Base-by-base conservation (phyloP, 306 rosid genomes). In the Chamaecrista fasciculata region DNA sequence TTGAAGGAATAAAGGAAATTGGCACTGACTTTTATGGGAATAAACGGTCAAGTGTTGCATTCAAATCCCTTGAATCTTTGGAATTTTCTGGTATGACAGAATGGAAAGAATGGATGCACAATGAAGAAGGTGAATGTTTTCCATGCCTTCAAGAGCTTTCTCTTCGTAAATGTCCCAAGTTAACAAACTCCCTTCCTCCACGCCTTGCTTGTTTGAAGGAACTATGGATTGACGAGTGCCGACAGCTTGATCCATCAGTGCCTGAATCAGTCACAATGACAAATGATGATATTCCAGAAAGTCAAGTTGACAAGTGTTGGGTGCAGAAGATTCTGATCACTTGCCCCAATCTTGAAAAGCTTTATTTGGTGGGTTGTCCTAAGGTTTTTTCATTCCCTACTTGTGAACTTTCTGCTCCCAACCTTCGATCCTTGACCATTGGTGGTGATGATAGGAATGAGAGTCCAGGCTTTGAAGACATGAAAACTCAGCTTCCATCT, bases 71-170 rank as follows among this genome's bases (percentile, higher is more conserved):
- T 48, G n/a, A 49, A 19, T 4, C 1, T n/a, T 15, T 56, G 36
- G 4, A 14, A 15, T 56, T 19, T 48, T 6, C 3, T 6, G 16
- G 0, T 11, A 55, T 55, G 61, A 2, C 0, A 0, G 34, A 12
- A 55, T 55, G 37, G 61, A 20, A 55, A 55, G 37, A 55, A 55
- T 55, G 61, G 61, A 11, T 40, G 46, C 46, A 10, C 12, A 11
- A 9, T 40, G 46, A 40, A 6, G 67, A 15, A 26, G n/a, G 49
- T 11, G 67, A 15, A 26, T 33, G 49, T 66, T 74, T 66, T 18
- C 78, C 72, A 1, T 8, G n/a, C 24, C 78, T 73, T 8, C 8
- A 15, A 65, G 0, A 43, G 11, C 66, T 73, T 42, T 29, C 0
- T 3, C 23, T 73, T 8, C 0, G 0, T 6, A 0, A 3, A 40